A percentile compares a stretch with the other conserved stretches of the same genome.
Evolutionary conservation across 306 rosid species (phyloP).

Genomic region (Trifolium subterraneum): DNA sequence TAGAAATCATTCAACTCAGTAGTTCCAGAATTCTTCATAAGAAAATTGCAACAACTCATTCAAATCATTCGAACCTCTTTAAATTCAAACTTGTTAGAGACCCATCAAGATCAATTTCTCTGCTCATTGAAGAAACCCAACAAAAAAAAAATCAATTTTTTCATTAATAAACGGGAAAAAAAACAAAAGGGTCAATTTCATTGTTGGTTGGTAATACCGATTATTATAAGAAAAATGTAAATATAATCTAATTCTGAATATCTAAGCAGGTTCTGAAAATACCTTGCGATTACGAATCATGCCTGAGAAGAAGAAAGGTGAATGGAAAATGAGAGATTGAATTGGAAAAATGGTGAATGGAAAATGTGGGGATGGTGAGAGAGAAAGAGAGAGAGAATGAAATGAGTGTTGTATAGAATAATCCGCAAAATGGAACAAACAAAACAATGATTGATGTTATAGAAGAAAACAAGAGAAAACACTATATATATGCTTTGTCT

Average conservation of each 20-base stretch:
- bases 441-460: background rate
- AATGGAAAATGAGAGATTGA: slow-evolving; percentile 1
- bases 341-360: slow-evolving; percentile 15
- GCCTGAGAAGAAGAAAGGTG: background rate
- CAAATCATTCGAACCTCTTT: slow-evolving; percentile 21
- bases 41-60: slow-evolving; percentile 38
- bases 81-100: slow-evolving; percentile 23
- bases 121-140: slow-evolving; percentile 44
- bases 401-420: slow-evolving; percentile 38
- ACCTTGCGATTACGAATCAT: background rate
- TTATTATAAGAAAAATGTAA: slow-evolving; percentile 1
- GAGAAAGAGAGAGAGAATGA: slow-evolving; percentile 4
- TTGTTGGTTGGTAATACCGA: slow-evolving; percentile 14
- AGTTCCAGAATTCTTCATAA: slow-evolving; percentile 49
- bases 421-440: slow-evolving; percentile 14
- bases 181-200: slow-evolving; percentile 28
- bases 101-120: slow-evolving; percentile 44
- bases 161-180: background rate
- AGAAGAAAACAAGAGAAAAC: background rate
- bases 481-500: background rate
- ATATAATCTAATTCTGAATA: slow-evolving; percentile 27
- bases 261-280: background rate
- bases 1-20: slow-evolving; percentile 57
- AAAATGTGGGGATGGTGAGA: background rate
- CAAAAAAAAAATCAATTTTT: background rate